Evolutionary conservation across 108 stramenopile species (phyloP).

Genomic region (Cyclotella choctawhatcheeana): DNA sequence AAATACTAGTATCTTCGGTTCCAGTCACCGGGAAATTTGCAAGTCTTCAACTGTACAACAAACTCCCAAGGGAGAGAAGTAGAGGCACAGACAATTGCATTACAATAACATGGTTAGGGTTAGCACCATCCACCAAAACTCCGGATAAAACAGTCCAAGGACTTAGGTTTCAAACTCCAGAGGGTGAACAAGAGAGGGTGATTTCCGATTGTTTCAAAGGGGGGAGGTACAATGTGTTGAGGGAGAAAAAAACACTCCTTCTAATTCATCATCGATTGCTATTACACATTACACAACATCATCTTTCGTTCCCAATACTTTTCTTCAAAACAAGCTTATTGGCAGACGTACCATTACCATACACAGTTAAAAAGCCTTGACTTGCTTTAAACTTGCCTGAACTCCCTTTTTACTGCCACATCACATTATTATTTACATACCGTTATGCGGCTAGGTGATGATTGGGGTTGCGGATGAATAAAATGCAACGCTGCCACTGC

Average conservation of each 20-base stretch:
- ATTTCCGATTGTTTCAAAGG: conserved; percentile 15
- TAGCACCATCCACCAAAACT: conserved; percentile 18
- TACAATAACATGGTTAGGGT: conserved; percentile 43
- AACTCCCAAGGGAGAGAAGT: background rate
- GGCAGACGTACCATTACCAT: background rate
- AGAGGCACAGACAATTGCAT: conserved; percentile 24
- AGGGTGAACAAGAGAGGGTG: conserved; percentile 38
- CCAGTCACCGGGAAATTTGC: background rate
- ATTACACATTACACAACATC: too few species aligned
- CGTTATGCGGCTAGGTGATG: too few species aligned
- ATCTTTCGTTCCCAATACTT: too few species aligned
- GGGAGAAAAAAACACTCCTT: background rate
- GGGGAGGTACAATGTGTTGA: conserved; percentile 15
- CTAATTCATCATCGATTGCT: conserved; percentile 2
- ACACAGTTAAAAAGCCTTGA: too few species aligned
- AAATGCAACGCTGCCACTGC: too few species aligned
- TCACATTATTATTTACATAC: too few species aligned
- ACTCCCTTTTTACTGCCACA: too few species aligned
- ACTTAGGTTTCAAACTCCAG: conserved; percentile 23
- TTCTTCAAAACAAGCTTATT: too few species aligned
- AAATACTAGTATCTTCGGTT: background rate
- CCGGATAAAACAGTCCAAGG: conserved; percentile 38
- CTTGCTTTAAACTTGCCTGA: too few species aligned
- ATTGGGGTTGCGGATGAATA: too few species aligned
- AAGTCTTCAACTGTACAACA: background rate